Conservation (phyloP, 345 rosid species). For the Ceriops zippeliana region DNA sequence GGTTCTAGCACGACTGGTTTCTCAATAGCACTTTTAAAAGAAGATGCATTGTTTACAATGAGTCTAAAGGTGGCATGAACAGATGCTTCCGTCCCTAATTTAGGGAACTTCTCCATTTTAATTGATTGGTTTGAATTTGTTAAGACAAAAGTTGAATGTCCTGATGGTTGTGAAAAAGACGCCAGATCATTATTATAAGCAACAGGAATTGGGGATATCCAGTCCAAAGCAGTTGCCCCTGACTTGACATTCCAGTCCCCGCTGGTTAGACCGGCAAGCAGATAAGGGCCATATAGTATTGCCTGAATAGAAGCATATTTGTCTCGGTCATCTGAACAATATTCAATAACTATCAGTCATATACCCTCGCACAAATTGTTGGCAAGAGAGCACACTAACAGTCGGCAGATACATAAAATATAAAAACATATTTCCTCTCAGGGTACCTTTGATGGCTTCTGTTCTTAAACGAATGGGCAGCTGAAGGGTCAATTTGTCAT, state of each 20-base stretch:
- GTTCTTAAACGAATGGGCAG: conserved; percentile 56
- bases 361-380: neutral
- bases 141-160: conserved; percentile 43
- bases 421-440: too few relatives aligned
- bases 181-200: conserved; percentile 46
- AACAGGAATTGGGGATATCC: conserved; percentile 57
- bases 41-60: conserved; percentile 23
- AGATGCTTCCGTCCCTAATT: conserved; percentile 53
- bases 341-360: neutral
- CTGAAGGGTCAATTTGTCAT: conserved; percentile 55
- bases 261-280: conserved; percentile 62
- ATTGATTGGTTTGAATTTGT: conserved; percentile 55
- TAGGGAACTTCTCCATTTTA: conserved; percentile 51
- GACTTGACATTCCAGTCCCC: conserved; percentile 68
- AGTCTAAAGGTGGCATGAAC: conserved; percentile 69
- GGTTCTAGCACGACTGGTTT: conserved; percentile 65
- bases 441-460: conserved; percentile 71
- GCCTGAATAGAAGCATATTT: conserved; percentile 70
- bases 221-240: conserved; percentile 40
- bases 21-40: conserved; percentile 35
- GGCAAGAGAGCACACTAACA: too few relatives aligned
- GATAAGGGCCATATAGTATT: conserved; percentile 83
- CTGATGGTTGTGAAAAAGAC: conserved; percentile 60
- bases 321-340: conserved; percentile 64
- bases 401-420: too few relatives aligned